Conservation (phyloP, 202 grass and related monocot genomes). For the Schoenoplectus tabernaemontani region DNA sequence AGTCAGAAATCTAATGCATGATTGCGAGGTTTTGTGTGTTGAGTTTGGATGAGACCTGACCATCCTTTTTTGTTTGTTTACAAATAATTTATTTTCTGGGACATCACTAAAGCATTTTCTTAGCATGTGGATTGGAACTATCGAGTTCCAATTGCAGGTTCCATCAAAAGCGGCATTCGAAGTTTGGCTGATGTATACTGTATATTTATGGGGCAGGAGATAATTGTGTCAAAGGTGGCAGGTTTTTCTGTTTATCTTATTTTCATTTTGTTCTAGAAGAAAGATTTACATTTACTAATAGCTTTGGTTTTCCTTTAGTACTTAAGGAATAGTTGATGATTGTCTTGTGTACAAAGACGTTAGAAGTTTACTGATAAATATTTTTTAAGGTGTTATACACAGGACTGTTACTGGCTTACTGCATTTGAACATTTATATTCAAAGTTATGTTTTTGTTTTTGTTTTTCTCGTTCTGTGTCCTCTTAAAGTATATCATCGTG, state of each 20-base stretch:
- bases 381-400: neutral
- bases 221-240: neutral
- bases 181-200: neutral
- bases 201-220: neutral
- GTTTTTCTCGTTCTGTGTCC: neutral
- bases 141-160: neutral
- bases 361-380: neutral
- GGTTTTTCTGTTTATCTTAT: neutral
- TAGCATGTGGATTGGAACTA: neutral
- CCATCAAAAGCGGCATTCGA: neutral
- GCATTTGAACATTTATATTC: neutral
- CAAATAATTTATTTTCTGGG: neutral
- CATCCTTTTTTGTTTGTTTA: neutral
- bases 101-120: neutral
- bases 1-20: constrained; percentile 20
- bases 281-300: neutral
- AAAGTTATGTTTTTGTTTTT: neutral
- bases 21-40: constrained; percentile 39
- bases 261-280: neutral
- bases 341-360: neutral
- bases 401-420: neutral
- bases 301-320: neutral
- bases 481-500: too few relatives aligned
- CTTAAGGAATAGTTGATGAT: neutral
- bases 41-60: constrained; percentile 53